A percentile compares a stretch with the other conserved stretches of the same genome.
Evolutionary conservation across 2,329 filamentous ascomycete species (phyloP).

Genomic region (Fusarium avenaceum): DNA sequence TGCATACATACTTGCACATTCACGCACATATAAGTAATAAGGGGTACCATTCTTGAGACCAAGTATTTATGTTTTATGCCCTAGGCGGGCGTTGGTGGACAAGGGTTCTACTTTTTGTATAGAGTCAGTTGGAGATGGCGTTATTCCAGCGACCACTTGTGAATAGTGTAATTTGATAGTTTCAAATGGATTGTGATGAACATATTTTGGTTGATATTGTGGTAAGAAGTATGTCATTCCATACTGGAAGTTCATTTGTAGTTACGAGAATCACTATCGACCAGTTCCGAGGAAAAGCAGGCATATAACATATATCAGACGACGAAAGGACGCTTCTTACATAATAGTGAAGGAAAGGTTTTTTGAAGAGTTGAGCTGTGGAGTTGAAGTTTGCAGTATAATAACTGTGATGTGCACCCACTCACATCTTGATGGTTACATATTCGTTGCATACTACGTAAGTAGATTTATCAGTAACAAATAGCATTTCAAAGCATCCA

Average conservation of each 20-base stretch:
- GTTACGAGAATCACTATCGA: not conserved
- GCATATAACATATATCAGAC: too few relatives aligned
- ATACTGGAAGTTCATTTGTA: not conserved
- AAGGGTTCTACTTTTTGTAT: constrained; percentile 41
- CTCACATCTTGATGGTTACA: too few relatives aligned
- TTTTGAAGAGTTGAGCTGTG: too few relatives aligned
- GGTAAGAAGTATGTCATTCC: not conserved
- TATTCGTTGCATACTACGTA: not conserved
- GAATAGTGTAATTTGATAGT: constrained; percentile 42
- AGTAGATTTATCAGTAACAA: not conserved
- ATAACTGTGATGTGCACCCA: too few relatives aligned
- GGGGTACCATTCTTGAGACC: constrained; percentile 36
- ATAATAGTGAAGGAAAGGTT: too few relatives aligned
- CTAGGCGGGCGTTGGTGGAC: constrained; percentile 23
- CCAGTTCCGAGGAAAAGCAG: too few relatives aligned
- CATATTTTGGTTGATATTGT: not conserved
- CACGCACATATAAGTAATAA: constrained; percentile 46
- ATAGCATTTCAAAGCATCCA: not conserved
- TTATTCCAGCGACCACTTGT: constrained; percentile 34
- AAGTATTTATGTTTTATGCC: constrained; percentile 41
- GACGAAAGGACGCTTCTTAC: too few relatives aligned
- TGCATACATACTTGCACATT: constrained; percentile 19
- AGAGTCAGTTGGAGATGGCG: constrained; percentile 45
- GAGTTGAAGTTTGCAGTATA: too few relatives aligned
- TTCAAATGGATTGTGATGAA: not conserved